These are phyloP conservation scores for Trypanosoma mega DNA, from an alignment of 208 protist species.

Conservation along the genomic window DNA sequence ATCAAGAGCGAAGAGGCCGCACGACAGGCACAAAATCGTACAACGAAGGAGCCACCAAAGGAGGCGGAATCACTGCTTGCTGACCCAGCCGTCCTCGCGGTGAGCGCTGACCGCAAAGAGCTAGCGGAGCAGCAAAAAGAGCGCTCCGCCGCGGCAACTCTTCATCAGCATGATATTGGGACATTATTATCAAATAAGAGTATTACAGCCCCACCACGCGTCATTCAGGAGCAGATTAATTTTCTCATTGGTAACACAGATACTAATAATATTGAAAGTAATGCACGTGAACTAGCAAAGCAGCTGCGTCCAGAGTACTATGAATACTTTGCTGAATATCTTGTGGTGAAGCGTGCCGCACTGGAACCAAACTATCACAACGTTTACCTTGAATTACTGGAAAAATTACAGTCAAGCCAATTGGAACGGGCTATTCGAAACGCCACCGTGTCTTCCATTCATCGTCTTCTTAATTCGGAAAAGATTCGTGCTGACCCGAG, in stretches of 20 bases:
- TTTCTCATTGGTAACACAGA: slow-evolving; percentile 93
- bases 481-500: slow-evolving; percentile 89
- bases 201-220: slow-evolving; percentile 77
- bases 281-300: slow-evolving; percentile 73
- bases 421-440: slow-evolving; percentile 82
- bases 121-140: slow-evolving; percentile 38
- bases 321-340: slow-evolving; percentile 95
- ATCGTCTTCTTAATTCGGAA: slow-evolving; percentile 90
- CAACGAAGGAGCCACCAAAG: slow-evolving; percentile 23
- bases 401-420: slow-evolving; percentile 71
- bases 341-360: slow-evolving; percentile 98
- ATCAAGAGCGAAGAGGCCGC: slow-evolving; percentile 75
- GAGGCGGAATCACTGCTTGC: slow-evolving; percentile 36
- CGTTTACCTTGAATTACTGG: slow-evolving; percentile 90
- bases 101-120: slow-evolving; percentile 24
- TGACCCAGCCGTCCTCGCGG: slow-evolving; percentile 75
- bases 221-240: slow-evolving; percentile 92
- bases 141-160: slow-evolving; percentile 39
- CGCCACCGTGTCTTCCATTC: slow-evolving; percentile 85
- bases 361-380: slow-evolving; percentile 98
- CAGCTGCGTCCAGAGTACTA: slow-evolving; percentile 85
- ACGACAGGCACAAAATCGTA: slow-evolving; percentile 25
- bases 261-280: slow-evolving; percentile 78
- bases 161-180: slow-evolving; percentile 87
- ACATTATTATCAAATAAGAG: slow-evolving; percentile 70